Conservation (phyloP, 2,329 filamentous ascomycete species). For the Colletotrichum costaricense region DNA sequence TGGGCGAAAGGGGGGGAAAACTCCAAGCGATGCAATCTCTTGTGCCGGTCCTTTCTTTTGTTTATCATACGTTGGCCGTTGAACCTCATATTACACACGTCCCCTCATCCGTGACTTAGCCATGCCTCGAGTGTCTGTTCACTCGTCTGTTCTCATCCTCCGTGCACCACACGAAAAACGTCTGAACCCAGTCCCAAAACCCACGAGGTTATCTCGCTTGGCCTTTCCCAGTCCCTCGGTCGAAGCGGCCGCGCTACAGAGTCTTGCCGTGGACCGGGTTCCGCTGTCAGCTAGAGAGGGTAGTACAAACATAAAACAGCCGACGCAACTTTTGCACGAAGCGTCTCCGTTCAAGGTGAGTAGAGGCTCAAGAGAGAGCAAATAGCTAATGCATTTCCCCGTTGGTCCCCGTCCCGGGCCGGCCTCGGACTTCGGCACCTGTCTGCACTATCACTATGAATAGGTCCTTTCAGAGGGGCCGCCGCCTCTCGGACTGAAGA, state of each 20-base stretch:
- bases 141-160: neutral
- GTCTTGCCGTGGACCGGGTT: constrained; percentile 21
- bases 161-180: neutral
- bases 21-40: neutral
- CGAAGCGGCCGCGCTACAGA: constrained; percentile 10
- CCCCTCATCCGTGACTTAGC: neutral
- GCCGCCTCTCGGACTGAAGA: neutral
- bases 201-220: constrained; percentile 1
- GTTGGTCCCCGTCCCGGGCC: neutral
- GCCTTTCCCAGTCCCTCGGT: constrained; percentile 13
- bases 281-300: constrained; percentile 21
- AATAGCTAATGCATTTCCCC: neutral
- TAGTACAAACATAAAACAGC: neutral
- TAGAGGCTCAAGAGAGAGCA: neutral
- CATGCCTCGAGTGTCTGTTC: neutral
- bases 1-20: neutral
- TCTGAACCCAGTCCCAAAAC: neutral
- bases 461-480: no score
- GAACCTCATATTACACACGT: neutral
- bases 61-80: neutral
- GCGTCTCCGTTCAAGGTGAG: neutral
- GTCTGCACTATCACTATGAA: neutral
- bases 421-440: neutral
- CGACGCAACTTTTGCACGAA: neutral
- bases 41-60: neutral